Base-by-base conservation (phyloP, 140 eudicot genomes). In the Bidens hawaiensis region DNA sequence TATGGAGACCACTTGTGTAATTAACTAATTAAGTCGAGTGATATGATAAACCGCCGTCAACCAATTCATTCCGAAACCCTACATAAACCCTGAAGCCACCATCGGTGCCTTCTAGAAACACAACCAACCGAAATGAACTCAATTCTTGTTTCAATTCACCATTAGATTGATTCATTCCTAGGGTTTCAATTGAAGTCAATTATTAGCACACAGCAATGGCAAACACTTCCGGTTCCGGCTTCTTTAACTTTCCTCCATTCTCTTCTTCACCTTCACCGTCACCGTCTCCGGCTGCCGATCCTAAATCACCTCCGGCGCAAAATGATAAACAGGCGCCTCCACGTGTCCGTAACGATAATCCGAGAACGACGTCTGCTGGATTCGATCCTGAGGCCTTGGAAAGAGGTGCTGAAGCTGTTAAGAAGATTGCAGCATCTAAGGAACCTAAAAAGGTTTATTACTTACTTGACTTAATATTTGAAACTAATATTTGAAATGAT, bases 381-480 rank as follows among this genome's bases (percentile, higher is more conserved):
- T 93, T 93, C 56, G 96, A 93, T 64, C 96, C 99, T 0, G 95
- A 83, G 68, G 90, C 97, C 1, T 31, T 93, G 70, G 99, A 88
- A 78, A 76, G 95, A 64, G 99, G 95, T 24, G 97, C 79, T 0
- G 70, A 79, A 34, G 87, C 87, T 65, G 76, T 93, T 67, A 43
- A 43, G 15, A 77, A 77, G 72, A 85, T 93, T 62, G 62, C 62
- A 27, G 69, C 50, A 21, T 85, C 95, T 70, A 11, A 66, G 36
- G 73, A 81, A 25, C 82, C 87, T 16, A 93, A 93, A 57, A 79
- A 93, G 99, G 97, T n/a, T 86, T 4, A 1, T 11, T 34, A 6
- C 4, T 6, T 38, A 1, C 17, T 43, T 50, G 15, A 6, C 33
- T 6, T 71, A 8, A 0, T 45, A 10, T 45, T 8, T 5, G 49